phyloP scores from a whole-genome alignment of 257 asterid species.

The Solanum neorickii region DNA sequence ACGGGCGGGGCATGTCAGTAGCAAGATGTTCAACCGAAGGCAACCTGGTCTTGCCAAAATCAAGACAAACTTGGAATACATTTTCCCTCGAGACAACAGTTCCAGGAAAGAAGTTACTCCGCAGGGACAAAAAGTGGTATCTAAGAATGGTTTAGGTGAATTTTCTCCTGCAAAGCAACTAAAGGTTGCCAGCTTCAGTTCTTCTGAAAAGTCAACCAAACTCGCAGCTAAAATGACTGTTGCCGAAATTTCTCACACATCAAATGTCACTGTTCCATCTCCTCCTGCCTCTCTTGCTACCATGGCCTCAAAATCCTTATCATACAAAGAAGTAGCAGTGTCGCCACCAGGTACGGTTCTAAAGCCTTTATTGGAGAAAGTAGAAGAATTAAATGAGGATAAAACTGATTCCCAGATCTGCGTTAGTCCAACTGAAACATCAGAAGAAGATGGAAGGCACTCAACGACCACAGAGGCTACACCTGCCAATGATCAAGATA shows the following conservation, averaged over 20 bases:
- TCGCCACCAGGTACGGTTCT: conserved; percentile 96
- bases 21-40: conserved; percentile 51
- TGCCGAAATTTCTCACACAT: conserved; percentile 27
- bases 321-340: conserved; percentile 94
- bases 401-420: conserved; percentile 40
- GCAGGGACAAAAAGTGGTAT: conserved; percentile 40
- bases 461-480: conserved; percentile 32
- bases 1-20: conserved; percentile 44
- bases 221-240: conserved; percentile 26
- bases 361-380: conserved; percentile 85
- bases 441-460: conserved; percentile 32
- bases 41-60: conserved; percentile 64
- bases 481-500: conserved; percentile 26
- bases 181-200: conserved; percentile 16
- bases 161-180: conserved; percentile 30
- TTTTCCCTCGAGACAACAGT: conserved; percentile 37
- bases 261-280: conserved; percentile 36
- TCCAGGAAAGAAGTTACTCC: conserved; percentile 42
- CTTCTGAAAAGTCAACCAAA: conserved; percentile 37
- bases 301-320: conserved; percentile 70
- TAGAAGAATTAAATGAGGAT: conserved; percentile 60
- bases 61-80: conserved; percentile 36
- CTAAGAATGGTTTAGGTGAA: conserved; percentile 36
- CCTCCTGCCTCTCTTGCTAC: conserved; percentile 51
- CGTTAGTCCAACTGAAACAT: conserved; percentile 50